Evolutionary conservation across 768 basidiomycete genomes (phyloP).

Genomic region (Mycena galopus): DNA sequence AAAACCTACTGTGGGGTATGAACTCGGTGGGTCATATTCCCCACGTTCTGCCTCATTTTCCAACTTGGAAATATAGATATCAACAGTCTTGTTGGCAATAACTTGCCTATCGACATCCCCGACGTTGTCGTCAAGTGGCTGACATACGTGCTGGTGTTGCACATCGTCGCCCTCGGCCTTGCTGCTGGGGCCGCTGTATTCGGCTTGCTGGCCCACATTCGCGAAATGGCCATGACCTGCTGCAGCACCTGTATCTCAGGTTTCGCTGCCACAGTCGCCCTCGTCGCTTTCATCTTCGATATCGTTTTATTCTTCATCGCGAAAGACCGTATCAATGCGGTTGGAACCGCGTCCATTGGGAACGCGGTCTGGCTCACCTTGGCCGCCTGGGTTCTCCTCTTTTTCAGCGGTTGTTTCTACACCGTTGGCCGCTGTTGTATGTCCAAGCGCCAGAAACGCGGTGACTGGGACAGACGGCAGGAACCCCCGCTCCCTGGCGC

Average conservation of each 20-base stretch:
- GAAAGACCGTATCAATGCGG: constrained; percentile 84
- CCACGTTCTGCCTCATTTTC: constrained; percentile 5
- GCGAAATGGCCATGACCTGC: constrained; percentile 88
- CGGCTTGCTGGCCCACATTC: constrained; percentile 89
- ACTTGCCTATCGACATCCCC: constrained; percentile 78
- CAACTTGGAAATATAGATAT: constrained; percentile 71
- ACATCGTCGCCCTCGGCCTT: constrained; percentile 86
- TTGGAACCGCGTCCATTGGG: constrained; percentile 87
- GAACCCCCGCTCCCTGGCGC: constrained; percentile 40
- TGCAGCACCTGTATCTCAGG: constrained; percentile 86
- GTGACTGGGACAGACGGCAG: constrained; percentile 54
- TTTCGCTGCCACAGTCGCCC: constrained; percentile 81
- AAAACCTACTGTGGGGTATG: constrained; percentile 85
- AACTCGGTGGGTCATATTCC: constrained; percentile 75
- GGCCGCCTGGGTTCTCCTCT: constrained; percentile 86
- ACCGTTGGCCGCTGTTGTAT: constrained; percentile 89
- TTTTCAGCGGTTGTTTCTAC: constrained; percentile 93
- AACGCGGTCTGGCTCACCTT: constrained; percentile 93
- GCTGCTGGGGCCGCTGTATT: constrained; percentile 81
- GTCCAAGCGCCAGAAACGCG: constrained; percentile 60
- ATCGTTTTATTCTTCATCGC: constrained; percentile 91
- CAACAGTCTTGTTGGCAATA: constrained; percentile 82
- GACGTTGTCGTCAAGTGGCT: constrained; percentile 92
- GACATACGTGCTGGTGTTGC: constrained; percentile 93
- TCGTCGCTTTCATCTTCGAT: constrained; percentile 95